phyloP scores from a whole-genome alignment of 2,329 filamentous ascomycete species.

The Anthostomella pinea region DNA sequence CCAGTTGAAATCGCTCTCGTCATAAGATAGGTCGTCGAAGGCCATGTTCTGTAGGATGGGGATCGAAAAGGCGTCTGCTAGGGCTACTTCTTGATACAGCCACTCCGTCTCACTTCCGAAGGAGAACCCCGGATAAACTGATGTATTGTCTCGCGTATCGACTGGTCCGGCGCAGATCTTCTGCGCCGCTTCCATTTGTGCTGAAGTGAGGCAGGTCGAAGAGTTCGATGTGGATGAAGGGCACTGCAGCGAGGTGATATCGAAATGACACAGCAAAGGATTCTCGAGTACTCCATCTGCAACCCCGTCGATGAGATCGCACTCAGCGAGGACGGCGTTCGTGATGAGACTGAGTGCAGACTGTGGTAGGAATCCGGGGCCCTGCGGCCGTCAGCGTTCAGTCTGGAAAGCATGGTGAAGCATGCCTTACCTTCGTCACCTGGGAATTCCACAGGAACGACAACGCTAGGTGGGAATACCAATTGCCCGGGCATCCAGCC shows the following conservation, averaged over 20 bases:
- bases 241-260: conserved; percentile 32
- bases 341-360: conserved; percentile 30
- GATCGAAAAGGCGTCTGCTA: conserved; percentile 34
- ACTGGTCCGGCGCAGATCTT: conserved; percentile 28
- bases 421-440: conserved; percentile 13
- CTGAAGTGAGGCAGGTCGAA: conserved; percentile 28
- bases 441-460: conserved; percentile 12
- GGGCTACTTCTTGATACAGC: conserved; percentile 32
- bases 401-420: neutral
- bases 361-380: neutral
- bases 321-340: conserved; percentile 33
- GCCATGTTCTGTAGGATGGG: conserved; percentile 42
- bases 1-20: conserved; percentile 36
- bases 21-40: conserved; percentile 35
- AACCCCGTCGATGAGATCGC: conserved; percentile 37
- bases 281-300: conserved; percentile 37
- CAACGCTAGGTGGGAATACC: conserved; percentile 26
- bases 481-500: conserved; percentile 39
- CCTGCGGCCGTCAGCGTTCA: conserved; percentile 3
- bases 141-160: neutral
- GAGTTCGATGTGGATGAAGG: conserved; percentile 10
- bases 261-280: conserved; percentile 35
- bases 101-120: neutral
- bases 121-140: neutral
- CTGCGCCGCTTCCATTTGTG: conserved; percentile 31